Percentiles rank a stretch among this genome's conserved stretches.
These are phyloP conservation scores for Ilyonectria destructans DNA, from an alignment of 2,329 filamentous ascomycete species.

Conservation along the genomic window DNA sequence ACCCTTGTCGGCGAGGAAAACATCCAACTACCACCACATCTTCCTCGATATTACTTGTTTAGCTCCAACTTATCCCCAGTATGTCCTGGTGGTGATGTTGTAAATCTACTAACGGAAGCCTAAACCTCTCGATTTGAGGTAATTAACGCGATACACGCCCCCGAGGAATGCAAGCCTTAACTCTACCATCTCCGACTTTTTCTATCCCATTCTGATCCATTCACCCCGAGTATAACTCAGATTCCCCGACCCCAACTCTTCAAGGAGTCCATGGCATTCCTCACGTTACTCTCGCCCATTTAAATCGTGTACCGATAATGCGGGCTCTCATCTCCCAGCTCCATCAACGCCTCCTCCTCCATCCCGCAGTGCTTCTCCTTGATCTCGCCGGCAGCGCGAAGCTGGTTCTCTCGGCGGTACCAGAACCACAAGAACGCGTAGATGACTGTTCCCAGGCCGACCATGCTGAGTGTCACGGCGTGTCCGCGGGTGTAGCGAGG, in stretches of 20 bases:
- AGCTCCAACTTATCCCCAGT: background rate
- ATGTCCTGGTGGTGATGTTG: background rate
- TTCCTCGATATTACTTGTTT: background rate
- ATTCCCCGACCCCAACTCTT: background rate
- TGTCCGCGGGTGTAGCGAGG: slow-evolving; percentile 76
- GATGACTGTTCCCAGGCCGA: slow-evolving; percentile 67
- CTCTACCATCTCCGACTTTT: background rate
- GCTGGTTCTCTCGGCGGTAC: slow-evolving; percentile 65
- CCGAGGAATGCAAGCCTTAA: background rate
- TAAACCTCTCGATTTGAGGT: background rate
- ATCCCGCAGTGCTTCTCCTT: slow-evolving; percentile 58
- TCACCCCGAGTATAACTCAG: too few species aligned
- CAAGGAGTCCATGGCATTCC: background rate
- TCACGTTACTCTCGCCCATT: background rate
- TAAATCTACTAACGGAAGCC: background rate
- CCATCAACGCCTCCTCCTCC: slow-evolving; percentile 64
- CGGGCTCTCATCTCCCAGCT: slow-evolving; percentile 69
- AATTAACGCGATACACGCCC: background rate
- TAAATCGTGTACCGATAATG: slow-evolving; percentile 64
- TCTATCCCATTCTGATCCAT: background rate
- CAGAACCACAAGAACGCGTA: slow-evolving; percentile 71
- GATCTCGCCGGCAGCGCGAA: slow-evolving; percentile 58
- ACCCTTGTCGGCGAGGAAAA: background rate
- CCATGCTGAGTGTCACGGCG: slow-evolving; percentile 73
- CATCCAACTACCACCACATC: background rate